Evolutionary conservation across 768 basidiomycete genomes (phyloP).

Genomic region (Amanita molliuscula): DNA sequence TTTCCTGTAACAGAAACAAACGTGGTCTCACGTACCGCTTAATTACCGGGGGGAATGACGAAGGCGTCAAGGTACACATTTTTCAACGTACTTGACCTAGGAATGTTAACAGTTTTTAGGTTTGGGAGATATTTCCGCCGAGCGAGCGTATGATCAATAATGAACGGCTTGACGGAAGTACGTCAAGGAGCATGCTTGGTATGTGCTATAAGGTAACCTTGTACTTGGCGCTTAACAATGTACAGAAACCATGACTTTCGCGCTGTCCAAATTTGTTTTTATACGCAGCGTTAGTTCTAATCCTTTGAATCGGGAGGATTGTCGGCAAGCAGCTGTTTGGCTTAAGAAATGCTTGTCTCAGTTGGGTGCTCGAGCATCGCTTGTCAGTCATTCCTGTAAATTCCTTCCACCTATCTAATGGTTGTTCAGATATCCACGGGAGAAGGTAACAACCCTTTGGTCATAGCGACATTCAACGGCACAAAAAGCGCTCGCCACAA

Average conservation of each 20-base stretch:
- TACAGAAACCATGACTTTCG: conserved; percentile 67
- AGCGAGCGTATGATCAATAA: conserved; percentile 13
- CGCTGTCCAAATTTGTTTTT: conserved; percentile 76
- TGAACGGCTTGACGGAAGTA: conserved; percentile 9
- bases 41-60: conserved; percentile 81
- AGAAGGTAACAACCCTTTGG: conserved; percentile 75
- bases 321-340: conserved; percentile 91
- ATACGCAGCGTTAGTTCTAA: conserved; percentile 78
- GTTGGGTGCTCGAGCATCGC: conserved; percentile 72
- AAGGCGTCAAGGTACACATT: conserved; percentile 64
- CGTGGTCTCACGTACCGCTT: conserved; percentile 24
- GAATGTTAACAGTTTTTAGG: conserved; percentile 18
- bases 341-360: conserved; percentile 80
- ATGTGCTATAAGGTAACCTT: conserved; percentile 16
- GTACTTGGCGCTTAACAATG: neutral
- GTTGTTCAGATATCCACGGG: conserved; percentile 57
- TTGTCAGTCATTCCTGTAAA: conserved; percentile 36
- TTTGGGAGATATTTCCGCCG: conserved; percentile 42
- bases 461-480: conserved; percentile 80
- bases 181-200: conserved; percentile 13
- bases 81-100: neutral
- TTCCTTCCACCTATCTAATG: neutral
- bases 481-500: conserved; percentile 45
- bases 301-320: conserved; percentile 66
- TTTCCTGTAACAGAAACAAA: conserved; percentile 27